Percentiles rank a stretch among this genome's conserved stretches.
Conservation (phyloP, 108 stramenopile species). For the Pseudonitzschia multistriata region DNA sequence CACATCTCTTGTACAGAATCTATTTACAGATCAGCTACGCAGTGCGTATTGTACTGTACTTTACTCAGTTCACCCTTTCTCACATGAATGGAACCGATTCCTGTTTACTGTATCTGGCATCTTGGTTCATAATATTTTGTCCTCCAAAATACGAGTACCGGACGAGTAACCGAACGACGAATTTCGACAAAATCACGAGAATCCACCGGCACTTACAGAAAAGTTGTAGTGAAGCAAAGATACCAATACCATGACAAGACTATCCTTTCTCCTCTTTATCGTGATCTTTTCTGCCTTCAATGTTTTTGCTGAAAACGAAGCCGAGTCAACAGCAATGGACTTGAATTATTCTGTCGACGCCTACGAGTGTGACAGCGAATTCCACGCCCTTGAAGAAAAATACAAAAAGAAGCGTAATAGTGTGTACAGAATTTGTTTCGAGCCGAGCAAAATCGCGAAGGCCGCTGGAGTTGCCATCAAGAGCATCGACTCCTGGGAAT, state of each 20-base stretch:
- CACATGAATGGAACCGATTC: too few species aligned
- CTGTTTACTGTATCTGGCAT: too few species aligned
- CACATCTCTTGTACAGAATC: too few species aligned
- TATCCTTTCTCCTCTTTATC: neutral
- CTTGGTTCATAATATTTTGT: too few species aligned
- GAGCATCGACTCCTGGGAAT: conserved; percentile 18
- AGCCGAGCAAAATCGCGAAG: conserved; percentile 13
- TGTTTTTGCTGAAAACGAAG: neutral
- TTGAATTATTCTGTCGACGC: conserved; percentile 18
- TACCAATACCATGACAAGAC: neutral
- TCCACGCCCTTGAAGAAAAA: neutral
- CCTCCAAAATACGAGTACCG: too few species aligned
- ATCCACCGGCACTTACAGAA: too few species aligned
- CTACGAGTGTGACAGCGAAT: conserved; percentile 23
- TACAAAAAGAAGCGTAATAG: conserved; percentile 9
- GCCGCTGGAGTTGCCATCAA: conserved; percentile 23
- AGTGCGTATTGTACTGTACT: too few species aligned
- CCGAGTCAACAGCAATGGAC: conserved; percentile 1
- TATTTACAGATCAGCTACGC: too few species aligned
- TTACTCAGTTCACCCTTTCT: too few species aligned
- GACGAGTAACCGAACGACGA: too few species aligned
- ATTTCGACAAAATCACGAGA: too few species aligned
- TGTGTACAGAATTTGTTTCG: conserved; percentile 16
- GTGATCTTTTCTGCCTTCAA: neutral
- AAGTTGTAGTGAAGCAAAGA: neutral